phyloP scores from a whole-genome alignment of 139 green algal genomes.

The Micractinium conductrix region DNA sequence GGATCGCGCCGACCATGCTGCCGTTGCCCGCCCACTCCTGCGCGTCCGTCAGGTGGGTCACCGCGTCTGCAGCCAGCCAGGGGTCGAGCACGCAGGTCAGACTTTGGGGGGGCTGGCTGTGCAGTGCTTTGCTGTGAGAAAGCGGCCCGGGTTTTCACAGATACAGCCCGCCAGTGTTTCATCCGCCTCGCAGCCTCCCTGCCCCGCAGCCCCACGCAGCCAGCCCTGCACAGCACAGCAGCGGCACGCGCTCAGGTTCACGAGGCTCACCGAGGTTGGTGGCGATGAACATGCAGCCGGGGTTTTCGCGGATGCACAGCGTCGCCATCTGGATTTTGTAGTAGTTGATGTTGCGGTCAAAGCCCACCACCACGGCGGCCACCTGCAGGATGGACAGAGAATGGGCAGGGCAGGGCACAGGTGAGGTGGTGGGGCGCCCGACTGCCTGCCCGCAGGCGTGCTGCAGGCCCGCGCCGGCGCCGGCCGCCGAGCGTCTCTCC shows the following conservation, averaged over 20 bases:
- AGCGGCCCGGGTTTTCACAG: too few species aligned
- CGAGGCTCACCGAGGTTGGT: slow-evolving; percentile 90
- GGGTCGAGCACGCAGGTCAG: background rate
- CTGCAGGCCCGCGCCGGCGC: too few species aligned
- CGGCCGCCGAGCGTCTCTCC: too few species aligned
- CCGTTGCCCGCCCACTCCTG: slow-evolving; percentile 98
- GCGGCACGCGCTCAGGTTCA: too few species aligned
- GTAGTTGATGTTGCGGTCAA: slow-evolving; percentile 99
- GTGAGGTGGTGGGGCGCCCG: too few species aligned
- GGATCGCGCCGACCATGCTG: slow-evolving; percentile 97
- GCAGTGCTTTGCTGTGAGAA: too few species aligned
- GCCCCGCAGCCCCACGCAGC: too few species aligned
- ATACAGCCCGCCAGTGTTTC: too few species aligned
- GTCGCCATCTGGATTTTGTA: slow-evolving; percentile 95
- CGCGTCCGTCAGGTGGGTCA: slow-evolving; percentile 98
- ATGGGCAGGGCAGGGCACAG: too few species aligned
- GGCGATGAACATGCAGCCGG: slow-evolving; percentile 97
- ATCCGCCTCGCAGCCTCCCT: too few species aligned
- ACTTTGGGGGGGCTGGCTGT: too few species aligned
- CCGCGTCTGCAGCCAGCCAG: slow-evolving; percentile 73
- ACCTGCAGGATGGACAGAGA: slow-evolving; percentile 64
- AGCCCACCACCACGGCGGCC: slow-evolving; percentile 96
- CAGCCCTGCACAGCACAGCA: background rate
- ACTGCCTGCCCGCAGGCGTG: too few species aligned
- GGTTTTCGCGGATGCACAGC: slow-evolving; percentile 98